phyloP scores from a whole-genome alignment of 2,329 filamentous ascomycete species.

The Cercospora beticola region DNA sequence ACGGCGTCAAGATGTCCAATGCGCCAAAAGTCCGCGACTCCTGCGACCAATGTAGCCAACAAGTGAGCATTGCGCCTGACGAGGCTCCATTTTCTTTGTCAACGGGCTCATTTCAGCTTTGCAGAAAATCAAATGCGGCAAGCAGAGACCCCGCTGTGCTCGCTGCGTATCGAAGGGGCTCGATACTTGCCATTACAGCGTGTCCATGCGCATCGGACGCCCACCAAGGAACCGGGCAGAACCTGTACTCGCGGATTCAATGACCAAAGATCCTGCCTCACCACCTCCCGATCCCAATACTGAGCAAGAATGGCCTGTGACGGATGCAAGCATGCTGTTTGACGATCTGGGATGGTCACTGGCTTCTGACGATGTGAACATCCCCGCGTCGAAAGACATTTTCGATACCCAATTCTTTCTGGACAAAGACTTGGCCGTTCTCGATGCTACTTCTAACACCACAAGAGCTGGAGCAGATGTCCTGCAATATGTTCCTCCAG shows the following conservation, averaged over 20 bases:
- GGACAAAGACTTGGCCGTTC: neutral
- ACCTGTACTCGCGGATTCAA: neutral
- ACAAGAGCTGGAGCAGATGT: neutral
- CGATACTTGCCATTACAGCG: conserved; percentile 11
- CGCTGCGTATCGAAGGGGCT: conserved; percentile 14
- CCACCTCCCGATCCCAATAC: neutral
- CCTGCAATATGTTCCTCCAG: neutral
- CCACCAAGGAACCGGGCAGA: conserved; percentile 4
- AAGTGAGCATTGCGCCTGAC: neutral
- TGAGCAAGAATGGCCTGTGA: neutral
- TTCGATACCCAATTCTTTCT: neutral
- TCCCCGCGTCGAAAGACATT: neutral
- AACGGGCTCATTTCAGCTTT: neutral
- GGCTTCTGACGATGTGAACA: neutral
- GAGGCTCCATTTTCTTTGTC: neutral
- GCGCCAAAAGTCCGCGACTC: conserved; percentile 4
- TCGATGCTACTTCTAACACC: neutral
- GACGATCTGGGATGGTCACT: neutral
- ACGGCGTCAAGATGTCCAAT: neutral
- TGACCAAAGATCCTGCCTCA: neutral
- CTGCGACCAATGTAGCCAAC: conserved; percentile 8
- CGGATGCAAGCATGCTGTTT: neutral
- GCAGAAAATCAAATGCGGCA: conserved; percentile 15
- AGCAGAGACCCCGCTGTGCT: conserved; percentile 9
- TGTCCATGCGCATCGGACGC: conserved; percentile 12